These are phyloP conservation scores for Scleroderma citrinum DNA, from an alignment of 768 basidiomycete genomes.

Conservation along the genomic window DNA sequence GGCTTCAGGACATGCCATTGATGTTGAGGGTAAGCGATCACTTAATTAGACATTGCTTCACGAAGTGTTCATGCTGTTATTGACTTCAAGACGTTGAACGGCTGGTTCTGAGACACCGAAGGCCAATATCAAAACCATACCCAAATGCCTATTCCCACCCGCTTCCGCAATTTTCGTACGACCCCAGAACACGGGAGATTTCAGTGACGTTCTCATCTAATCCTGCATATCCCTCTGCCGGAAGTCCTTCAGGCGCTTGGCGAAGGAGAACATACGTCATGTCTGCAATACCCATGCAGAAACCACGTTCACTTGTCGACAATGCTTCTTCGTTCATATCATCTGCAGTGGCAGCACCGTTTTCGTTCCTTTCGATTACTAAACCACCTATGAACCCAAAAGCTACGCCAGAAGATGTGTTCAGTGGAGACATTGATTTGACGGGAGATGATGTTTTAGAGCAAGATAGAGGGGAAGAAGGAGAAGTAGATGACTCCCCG, in stretches of 20 bases:
- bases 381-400: conserved; percentile 24
- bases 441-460: conserved; percentile 75
- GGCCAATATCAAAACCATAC: conserved; percentile 70
- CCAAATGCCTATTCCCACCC: conserved; percentile 77
- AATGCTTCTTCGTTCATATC: conserved; percentile 64
- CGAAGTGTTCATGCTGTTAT: conserved; percentile 5
- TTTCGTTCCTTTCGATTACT: conserved; percentile 45
- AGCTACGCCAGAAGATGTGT: conserved; percentile 63
- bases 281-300: conserved; percentile 59
- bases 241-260: conserved; percentile 43
- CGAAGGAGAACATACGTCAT: conserved; percentile 54
- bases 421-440: conserved; percentile 62
- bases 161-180: conserved; percentile 64
- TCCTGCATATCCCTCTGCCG: conserved; percentile 50
- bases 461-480: conserved; percentile 72
- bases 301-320: conserved; percentile 63
- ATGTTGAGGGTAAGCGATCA: conserved; percentile 56
- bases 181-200: conserved; percentile 50
- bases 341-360: conserved; percentile 52
- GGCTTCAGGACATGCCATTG: conserved; percentile 75
- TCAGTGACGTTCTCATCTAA: conserved; percentile 54
- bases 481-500: conserved; percentile 69
- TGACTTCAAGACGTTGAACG: conserved; percentile 42
- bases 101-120: conserved; percentile 69
- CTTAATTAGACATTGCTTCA: background rate